Percentiles rank a stretch among this genome's conserved stretches.
These are phyloP conservation scores for Ehretia macrophylla DNA, from an alignment of 257 asterid species.

Conservation along the genomic window DNA sequence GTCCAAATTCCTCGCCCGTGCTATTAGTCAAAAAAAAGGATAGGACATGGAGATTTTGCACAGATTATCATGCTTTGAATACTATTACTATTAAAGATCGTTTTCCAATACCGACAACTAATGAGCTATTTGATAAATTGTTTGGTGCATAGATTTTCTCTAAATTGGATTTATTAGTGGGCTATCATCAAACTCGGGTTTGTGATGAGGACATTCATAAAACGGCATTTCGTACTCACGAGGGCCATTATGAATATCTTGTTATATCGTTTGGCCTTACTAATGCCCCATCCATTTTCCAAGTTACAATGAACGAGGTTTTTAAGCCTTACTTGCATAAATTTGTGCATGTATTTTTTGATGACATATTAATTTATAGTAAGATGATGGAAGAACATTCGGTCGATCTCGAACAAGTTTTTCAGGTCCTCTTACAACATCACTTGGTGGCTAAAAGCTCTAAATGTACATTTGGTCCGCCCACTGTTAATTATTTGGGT, in stretches of 20 bases:
- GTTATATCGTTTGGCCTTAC: conserved; percentile 4
- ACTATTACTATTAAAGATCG: no score
- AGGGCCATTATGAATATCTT: no score
- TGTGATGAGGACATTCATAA: no score
- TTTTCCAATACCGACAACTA: not conserved
- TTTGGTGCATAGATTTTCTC: no score
- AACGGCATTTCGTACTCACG: no score
- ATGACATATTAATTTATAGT: conserved; percentile 2
- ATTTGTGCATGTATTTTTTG: not conserved
- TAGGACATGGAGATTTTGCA: no score
- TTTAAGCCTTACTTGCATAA: no score
- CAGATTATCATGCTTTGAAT: no score
- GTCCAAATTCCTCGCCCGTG: not conserved
- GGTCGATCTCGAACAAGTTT: not conserved
- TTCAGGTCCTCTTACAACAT: not conserved
- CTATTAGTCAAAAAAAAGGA: not conserved
- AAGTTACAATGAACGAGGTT: no score
- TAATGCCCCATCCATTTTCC: not conserved
- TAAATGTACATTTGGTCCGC: not conserved
- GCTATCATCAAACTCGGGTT: no score
- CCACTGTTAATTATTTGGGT: not conserved
- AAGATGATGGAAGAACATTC: not conserved
- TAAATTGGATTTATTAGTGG: no score
- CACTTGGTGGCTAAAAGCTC: not conserved
- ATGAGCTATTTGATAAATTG: no score